Evolutionary conservation across 768 basidiomycete genomes (phyloP).

Genomic region (Psilocybe sp.): DNA sequence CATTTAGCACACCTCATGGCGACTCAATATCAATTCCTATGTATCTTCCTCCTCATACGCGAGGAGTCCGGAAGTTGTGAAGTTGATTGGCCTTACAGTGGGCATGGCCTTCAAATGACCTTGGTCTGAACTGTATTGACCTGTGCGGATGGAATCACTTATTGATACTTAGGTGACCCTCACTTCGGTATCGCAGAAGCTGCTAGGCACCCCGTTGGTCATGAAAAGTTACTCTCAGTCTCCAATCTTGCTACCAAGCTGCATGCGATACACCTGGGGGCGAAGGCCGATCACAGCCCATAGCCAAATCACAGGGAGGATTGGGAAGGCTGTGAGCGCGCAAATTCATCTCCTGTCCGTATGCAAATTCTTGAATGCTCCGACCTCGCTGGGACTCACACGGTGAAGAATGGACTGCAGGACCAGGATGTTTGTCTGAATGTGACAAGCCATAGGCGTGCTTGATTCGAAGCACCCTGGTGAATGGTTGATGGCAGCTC

Average conservation of each 20-base stretch:
- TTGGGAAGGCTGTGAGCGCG: neutral
- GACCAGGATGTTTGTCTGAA: constrained; percentile 26
- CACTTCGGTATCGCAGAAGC: constrained; percentile 24
- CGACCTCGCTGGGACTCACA: constrained; percentile 14
- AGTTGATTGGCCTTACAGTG: no score
- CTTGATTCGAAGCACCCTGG: constrained; percentile 50
- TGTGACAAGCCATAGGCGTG: constrained; percentile 50
- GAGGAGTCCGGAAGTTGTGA: no score
- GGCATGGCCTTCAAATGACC: no score
- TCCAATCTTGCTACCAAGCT: constrained; percentile 45
- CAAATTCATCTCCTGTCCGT: constrained; percentile 27
- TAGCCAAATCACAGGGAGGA: no score
- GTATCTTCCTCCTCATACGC: no score
- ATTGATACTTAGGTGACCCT: no score
- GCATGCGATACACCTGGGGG: neutral
- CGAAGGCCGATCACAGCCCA: neutral
- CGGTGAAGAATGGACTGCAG: constrained; percentile 4
- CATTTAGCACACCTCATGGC: no score
- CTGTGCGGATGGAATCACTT: no score
- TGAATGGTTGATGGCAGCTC: constrained; percentile 62
- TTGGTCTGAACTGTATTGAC: no score
- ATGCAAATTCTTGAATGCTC: constrained; percentile 16
- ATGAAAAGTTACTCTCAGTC: constrained; percentile 47
- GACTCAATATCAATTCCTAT: no score
- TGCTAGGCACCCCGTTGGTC: constrained; percentile 26